A percentile compares a stretch with the other conserved stretches of the same genome.
Conservation (phyloP, 2,329 filamentous ascomycete species). For the Nemania bipapillata region DNA sequence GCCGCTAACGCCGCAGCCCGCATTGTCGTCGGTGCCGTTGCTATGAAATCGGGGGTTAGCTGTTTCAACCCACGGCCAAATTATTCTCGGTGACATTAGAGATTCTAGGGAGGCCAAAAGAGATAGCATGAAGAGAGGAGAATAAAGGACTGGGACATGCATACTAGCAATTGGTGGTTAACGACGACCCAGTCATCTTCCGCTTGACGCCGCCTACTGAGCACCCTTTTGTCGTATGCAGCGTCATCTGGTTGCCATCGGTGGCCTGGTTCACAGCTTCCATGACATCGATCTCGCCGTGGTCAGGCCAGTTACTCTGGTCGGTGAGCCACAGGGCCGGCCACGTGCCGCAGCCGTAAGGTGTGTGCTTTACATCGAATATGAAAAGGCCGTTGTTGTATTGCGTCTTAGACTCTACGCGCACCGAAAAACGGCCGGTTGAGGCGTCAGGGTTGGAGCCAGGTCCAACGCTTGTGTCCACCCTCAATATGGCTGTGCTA, state of each 20-base stretch:
- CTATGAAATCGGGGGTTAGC: background rate
- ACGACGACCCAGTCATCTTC: slow-evolving; percentile 60
- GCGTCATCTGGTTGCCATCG: slow-evolving; percentile 67
- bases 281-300: slow-evolving; percentile 74
- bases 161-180: slow-evolving; percentile 60
- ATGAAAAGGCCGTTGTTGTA: slow-evolving; percentile 74
- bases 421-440: slow-evolving; percentile 71
- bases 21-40: slow-evolving; percentile 62
- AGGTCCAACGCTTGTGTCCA: slow-evolving; percentile 69
- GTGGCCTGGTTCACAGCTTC: slow-evolving; percentile 67
- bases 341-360: slow-evolving; percentile 72
- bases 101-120: background rate
- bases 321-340: slow-evolving; percentile 74
- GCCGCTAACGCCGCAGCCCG: slow-evolving; percentile 67
- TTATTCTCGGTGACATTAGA: background rate
- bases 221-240: slow-evolving; percentile 67
- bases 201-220: slow-evolving; percentile 65
- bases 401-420: slow-evolving; percentile 68
- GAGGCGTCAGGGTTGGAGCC: slow-evolving; percentile 61
- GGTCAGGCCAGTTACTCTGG: slow-evolving; percentile 67
- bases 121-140: background rate
- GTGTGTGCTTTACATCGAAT: slow-evolving; percentile 72
- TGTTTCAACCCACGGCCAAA: background rate
- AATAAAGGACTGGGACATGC: background rate
- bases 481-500: slow-evolving; percentile 65